These are phyloP conservation scores for Coemansia sp. DNA, from an alignment of 192 early-diverging fungal genomes.

Conservation along the genomic window DNA sequence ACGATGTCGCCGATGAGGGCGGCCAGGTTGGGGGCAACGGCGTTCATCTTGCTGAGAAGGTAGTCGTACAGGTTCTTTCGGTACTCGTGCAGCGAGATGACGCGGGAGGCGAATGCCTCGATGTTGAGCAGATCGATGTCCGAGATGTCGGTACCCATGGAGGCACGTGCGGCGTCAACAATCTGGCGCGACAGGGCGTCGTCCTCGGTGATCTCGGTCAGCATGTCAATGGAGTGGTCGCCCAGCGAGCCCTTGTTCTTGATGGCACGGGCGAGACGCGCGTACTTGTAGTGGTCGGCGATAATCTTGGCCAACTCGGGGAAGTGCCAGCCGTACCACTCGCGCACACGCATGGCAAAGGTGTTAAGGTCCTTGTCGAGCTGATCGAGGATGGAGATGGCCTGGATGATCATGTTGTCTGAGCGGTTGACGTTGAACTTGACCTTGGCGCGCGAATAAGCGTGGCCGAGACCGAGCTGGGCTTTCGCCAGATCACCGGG, in stretches of 20 bases:
- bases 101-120: constrained; percentile 86
- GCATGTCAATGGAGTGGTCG: constrained; percentile 66
- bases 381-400: constrained; percentile 92
- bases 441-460: constrained; percentile 97
- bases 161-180: constrained; percentile 87
- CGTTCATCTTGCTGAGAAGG: constrained; percentile 92
- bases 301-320: constrained; percentile 97
- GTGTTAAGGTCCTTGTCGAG: constrained; percentile 99
- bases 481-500: constrained; percentile 88
- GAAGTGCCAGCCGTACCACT: constrained; percentile 99
- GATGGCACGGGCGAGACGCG: constrained; percentile 85
- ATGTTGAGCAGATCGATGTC: constrained; percentile 96
- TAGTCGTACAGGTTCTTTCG: constrained; percentile 90
- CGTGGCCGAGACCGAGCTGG: constrained; percentile 97
- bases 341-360: constrained; percentile 93
- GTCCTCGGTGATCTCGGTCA: constrained; percentile 83
- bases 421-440: constrained; percentile 99
- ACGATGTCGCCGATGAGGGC: constrained; percentile 94
- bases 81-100: constrained; percentile 90
- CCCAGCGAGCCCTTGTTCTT: constrained; percentile 88
- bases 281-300: constrained; percentile 88
- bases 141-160: constrained; percentile 98
- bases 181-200: constrained; percentile 82
- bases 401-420: constrained; percentile 96
- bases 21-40: constrained; percentile 94